Conservation (phyloP, 2,329 filamentous ascomycete genomes). For the Pyrenochaeta sp. region DNA sequence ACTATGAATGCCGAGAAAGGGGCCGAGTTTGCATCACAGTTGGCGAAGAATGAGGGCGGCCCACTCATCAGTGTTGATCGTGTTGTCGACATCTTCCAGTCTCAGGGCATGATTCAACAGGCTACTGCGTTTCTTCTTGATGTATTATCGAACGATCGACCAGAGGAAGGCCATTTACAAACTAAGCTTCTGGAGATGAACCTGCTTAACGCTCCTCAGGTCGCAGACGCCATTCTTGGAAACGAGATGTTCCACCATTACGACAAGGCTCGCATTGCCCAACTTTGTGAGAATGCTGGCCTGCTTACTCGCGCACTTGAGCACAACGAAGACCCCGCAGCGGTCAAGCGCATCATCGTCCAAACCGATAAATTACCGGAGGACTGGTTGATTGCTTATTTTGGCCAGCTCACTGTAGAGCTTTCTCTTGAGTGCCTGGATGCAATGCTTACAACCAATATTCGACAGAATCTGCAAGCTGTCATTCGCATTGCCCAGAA, state of each 20-base stretch:
- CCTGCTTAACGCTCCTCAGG: constrained; percentile 92
- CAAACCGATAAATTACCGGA: constrained; percentile 87
- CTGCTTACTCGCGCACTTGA: constrained; percentile 78
- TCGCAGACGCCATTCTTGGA: constrained; percentile 95
- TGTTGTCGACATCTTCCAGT: constrained; percentile 97
- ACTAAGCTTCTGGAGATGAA: constrained; percentile 98
- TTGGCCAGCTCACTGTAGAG: constrained; percentile 93
- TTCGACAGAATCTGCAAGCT: constrained; percentile 93
- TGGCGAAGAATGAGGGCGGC: constrained; percentile 88
- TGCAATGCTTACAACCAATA: constrained; percentile 95
- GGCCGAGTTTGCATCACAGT: constrained; percentile 89
- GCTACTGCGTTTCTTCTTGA: constrained; percentile 98
- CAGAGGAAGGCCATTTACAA: constrained; percentile 91
- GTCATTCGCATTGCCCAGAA: constrained; percentile 97
- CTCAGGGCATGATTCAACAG: constrained; percentile 96
- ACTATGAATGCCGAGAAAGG: constrained; percentile 92
- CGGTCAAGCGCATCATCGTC: constrained; percentile 88
- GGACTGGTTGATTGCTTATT: constrained; percentile 92
- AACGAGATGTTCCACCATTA: constrained; percentile 99
- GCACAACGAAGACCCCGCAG: constrained; percentile 88
- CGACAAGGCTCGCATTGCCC: constrained; percentile 87
- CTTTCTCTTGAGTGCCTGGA: constrained; percentile 93
- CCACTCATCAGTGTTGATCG: constrained; percentile 91
- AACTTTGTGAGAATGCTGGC: constrained; percentile 91
- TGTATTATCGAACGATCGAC: constrained; percentile 91